These are phyloP conservation scores for Coffea humblotiana DNA, from an alignment of 305 asterid genomes.

Conservation along the genomic window DNA sequence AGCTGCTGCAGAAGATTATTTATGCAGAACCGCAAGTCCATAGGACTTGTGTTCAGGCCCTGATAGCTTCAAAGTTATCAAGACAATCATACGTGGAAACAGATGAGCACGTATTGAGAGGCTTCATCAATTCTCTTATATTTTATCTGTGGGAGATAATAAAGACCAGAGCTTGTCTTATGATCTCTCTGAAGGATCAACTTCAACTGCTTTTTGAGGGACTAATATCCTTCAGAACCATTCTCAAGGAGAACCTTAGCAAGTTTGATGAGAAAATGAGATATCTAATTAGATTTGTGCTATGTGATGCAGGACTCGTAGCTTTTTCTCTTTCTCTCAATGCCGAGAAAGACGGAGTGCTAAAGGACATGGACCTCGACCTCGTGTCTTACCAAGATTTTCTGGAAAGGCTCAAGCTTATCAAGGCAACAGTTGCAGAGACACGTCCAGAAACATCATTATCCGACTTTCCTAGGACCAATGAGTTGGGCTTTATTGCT, in stretches of 20 bases:
- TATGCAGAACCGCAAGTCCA: no score
- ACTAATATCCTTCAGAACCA: neutral
- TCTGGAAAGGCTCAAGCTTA: neutral
- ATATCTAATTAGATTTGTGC: neutral
- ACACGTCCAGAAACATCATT: no score
- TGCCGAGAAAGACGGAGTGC: neutral
- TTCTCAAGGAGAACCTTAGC: neutral
- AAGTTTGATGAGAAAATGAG: neutral
- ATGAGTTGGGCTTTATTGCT: neutral
- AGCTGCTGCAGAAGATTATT: no score
- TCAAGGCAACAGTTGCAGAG: no score
- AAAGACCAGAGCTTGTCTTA: neutral
- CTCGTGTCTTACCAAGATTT: neutral
- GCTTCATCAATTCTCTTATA: no score
- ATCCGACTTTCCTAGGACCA: no score
- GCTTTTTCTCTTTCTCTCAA: neutral
- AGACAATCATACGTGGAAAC: no score
- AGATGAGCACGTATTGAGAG: neutral
- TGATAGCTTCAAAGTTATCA: no score
- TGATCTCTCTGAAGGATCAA: neutral
- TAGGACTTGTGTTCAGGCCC: no score
- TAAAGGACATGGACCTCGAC: neutral
- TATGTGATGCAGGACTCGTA: neutral
- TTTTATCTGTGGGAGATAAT: neutral
- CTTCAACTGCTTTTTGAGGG: neutral